A percentile compares a stretch with the other conserved stretches of the same genome.
These are phyloP conservation scores for Fusarium concolor DNA, from an alignment of 2,329 filamentous ascomycete species.

Conservation along the genomic window DNA sequence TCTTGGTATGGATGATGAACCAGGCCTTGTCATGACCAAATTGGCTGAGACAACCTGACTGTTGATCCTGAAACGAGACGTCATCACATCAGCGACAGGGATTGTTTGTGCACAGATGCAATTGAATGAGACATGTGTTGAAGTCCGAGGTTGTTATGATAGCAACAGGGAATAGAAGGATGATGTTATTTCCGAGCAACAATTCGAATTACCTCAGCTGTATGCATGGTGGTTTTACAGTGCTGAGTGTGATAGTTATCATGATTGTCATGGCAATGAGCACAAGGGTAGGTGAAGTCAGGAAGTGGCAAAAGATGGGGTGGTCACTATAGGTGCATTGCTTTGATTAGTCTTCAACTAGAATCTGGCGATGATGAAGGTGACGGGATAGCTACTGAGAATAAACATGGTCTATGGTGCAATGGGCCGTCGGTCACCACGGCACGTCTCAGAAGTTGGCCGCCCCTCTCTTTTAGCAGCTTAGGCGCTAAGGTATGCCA, in stretches of 20 bases:
- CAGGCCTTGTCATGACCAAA: slow-evolving; percentile 1
- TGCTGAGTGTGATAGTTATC: background rate
- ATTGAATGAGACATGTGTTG: slow-evolving; percentile 23
- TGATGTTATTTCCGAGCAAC: slow-evolving; percentile 9
- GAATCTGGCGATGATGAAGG: slow-evolving; percentile 3
- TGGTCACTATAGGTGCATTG: background rate
- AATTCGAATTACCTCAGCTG: background rate
- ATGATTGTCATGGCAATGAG: background rate
- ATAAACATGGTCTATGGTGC: slow-evolving; percentile 7
- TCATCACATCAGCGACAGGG: slow-evolving; percentile 32
- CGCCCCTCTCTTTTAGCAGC: slow-evolving; percentile 5
- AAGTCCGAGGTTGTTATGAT: slow-evolving; percentile 30
- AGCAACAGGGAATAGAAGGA: slow-evolving; percentile 24
- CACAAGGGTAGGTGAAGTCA: background rate
- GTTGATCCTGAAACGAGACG: slow-evolving; percentile 39
- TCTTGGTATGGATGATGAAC: slow-evolving; percentile 22
- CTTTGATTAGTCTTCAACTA: background rate
- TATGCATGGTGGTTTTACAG: background rate
- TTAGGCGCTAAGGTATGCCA: slow-evolving; percentile 22
- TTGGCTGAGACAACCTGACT: slow-evolving; percentile 28
- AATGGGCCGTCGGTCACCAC: slow-evolving; percentile 22
- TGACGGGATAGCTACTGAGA: slow-evolving; percentile 5
- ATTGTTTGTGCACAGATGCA: background rate
- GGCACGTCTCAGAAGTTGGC: slow-evolving; percentile 39
- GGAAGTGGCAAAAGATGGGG: background rate